Evolutionary conservation across 2,329 filamentous ascomycete genomes (phyloP), one percentile per base, ranked within the genome.

Genomic region (Cladorrhinum sp.): DNA sequence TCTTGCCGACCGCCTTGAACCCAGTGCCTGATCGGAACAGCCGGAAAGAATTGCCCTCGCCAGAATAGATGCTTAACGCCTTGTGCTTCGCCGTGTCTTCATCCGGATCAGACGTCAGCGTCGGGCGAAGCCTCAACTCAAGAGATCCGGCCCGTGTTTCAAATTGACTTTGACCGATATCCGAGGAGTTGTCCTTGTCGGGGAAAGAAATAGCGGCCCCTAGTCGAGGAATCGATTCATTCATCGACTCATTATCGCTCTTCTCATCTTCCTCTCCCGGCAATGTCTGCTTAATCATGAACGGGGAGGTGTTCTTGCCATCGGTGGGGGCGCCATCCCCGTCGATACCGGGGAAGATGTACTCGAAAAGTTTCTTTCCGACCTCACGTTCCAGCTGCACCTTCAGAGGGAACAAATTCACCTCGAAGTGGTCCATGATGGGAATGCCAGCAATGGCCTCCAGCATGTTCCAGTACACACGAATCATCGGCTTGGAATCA

Each of bases 371-470:
- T 67, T 89, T 92, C 77, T 96, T 94, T 50, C 93, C 94, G 54
- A 96, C 88, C 68, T 98, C 93, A 36, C 88, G 89, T 75, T 99
- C 95, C 36, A 99, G 81, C 73, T 99, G 95, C 21, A 99, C 87
- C 74, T 92, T 96, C 73, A 99, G 84, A 0, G 95, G 96, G 73
- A 96, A 93, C 20, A 99, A 79, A 59, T 93, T 92, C 59, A 99
- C 91, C 74, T 98, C 93, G 70, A 99, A 99, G 69, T 96, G 90
- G 68, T 98, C 94, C 81, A 99, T 91, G 30, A 99, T 93, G 0
- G 94, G 92, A 64, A 99, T 99, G 54, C 95, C 95, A 39, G 94
- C 95, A 73, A 99, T 97, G 7, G 95, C 93, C 76, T 99, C 95
- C 3, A 99, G 82, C 92, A 97, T 97, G 72, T 97, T 88, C 92